A percentile compares a stretch with the other conserved stretches of the same genome.
These are phyloP conservation scores for Lachancea lanzarotensis DNA, from an alignment of 805 yeast species.

Conservation along the genomic window DNA sequence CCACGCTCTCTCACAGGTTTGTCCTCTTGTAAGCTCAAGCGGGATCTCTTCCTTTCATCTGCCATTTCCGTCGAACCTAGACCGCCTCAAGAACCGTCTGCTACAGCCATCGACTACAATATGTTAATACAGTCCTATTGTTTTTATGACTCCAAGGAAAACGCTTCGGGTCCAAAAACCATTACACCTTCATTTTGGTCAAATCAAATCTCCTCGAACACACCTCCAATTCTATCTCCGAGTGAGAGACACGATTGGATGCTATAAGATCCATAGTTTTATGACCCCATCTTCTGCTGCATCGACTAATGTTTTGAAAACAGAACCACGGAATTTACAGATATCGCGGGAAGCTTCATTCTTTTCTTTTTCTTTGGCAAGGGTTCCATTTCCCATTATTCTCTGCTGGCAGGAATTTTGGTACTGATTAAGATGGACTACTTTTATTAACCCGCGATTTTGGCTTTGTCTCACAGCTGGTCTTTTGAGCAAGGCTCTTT, in stretches of 20 bases:
- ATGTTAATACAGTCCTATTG: slow-evolving; percentile 25
- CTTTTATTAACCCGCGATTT: not conserved
- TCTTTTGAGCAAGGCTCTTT: not conserved
- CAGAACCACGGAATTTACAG: too few relatives aligned
- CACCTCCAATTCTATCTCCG: slow-evolving; percentile 12
- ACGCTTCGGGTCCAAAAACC: not conserved
- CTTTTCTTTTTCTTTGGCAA: too few relatives aligned
- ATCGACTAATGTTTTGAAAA: too few relatives aligned
- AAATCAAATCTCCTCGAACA: not conserved
- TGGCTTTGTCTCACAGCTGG: not conserved
- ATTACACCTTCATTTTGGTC: slow-evolving; percentile 1
- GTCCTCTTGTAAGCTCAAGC: not conserved
- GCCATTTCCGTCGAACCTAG: not conserved
- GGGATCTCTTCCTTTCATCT: not conserved
- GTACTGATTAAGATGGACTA: not conserved
- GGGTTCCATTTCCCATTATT: not conserved
- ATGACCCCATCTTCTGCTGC: too few relatives aligned
- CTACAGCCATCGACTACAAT: slow-evolving; percentile 18
- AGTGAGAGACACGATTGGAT: slow-evolving; percentile 1
- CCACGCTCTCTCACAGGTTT: slow-evolving; percentile 4
- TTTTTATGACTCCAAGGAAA: slow-evolving; percentile 12
- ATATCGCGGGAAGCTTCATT: too few relatives aligned
- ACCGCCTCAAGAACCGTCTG: not conserved
- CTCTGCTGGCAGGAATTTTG: not conserved
- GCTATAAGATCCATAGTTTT: not conserved